Percentiles rank a stretch among this genome's conserved stretches.
These are phyloP conservation scores for Podospora pseudoanserina DNA, from an alignment of 495 filamentous ascomycete genomes.

Conservation along the genomic window DNA sequence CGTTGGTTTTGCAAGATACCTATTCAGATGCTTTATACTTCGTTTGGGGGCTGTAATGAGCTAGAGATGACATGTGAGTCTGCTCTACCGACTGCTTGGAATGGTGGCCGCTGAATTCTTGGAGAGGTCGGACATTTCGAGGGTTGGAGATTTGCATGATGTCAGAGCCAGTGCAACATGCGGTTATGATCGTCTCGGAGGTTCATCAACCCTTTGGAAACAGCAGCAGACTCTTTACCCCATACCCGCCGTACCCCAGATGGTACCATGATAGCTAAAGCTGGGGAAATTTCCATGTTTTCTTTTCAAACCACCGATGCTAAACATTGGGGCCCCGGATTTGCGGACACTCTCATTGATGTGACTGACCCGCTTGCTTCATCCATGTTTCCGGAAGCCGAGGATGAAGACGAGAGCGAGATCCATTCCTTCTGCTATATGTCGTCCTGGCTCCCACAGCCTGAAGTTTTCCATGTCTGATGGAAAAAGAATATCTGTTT, in stretches of 20 bases:
- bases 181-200: neutral
- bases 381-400: neutral
- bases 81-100: neutral
- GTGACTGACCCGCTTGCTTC: neutral
- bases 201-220: neutral
- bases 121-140: neutral
- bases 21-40: too few relatives aligned
- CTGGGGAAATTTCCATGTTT: neutral
- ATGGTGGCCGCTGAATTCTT: neutral
- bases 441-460: neutral
- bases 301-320: neutral
- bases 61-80: neutral
- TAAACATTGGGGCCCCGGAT: conserved; percentile 7
- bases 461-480: neutral
- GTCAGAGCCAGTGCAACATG: neutral
- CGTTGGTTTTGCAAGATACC: neutral
- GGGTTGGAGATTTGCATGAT: neutral
- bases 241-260: neutral
- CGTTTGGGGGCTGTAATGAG: too few relatives aligned
- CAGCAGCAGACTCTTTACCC: neutral
- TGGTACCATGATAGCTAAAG: neutral
- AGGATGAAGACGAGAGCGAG: neutral
- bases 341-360: neutral
- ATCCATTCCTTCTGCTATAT: neutral
- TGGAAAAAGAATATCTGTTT: neutral